Evolutionary conservation across 306 rosid species (phyloP), one percentile per base, ranked within the genome.

Genomic region (Sophora flavescens): DNA sequence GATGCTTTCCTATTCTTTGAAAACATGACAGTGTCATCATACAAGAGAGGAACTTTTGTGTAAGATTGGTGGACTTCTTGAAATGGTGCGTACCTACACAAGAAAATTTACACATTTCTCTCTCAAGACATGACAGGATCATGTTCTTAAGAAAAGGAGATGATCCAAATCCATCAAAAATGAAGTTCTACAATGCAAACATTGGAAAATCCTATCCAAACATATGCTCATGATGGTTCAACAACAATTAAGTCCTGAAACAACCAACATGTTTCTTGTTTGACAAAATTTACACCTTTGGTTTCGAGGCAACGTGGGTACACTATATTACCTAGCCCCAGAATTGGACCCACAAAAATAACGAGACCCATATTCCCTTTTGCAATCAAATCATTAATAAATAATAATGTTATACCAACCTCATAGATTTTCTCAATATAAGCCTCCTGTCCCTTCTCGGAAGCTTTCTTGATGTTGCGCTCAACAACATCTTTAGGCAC

Each of bases 361-460:
- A 38, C 39, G 6, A 62, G 38, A 47, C 15, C 14, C 39, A 58
- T 59, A 1, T 53, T 50, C 53, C 72, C 52, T n/a, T 7, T 35
- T 33, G 57, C 72, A 51, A 72, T 63, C 62, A 70, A 74, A 87
- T 50, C 44, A 48, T n/a, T 67, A 72, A 76, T 41, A 75, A 17
- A n/a, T 39, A 22, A 22, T 22, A 22, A 22, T 22, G 22, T 58
- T 57, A 72, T 61, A 71, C 86, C 63, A 86, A 88, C 97, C 97
- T 91, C 95, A 0, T 91, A 93, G 71, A 77, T 84, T 85, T 92
- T 95, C 82, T 92, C 98, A 50, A 89, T 88, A 86, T 87, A 95
- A 68, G 91, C 93, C 81, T 95, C 97, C 77, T 95, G 96, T 42
- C 95, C 97, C 78, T 95, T 95, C 82, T 95, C 98, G 13, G 96